Conservation (phyloP, 2,329 filamentous ascomycete species). For the Lojkania enalia region DNA sequence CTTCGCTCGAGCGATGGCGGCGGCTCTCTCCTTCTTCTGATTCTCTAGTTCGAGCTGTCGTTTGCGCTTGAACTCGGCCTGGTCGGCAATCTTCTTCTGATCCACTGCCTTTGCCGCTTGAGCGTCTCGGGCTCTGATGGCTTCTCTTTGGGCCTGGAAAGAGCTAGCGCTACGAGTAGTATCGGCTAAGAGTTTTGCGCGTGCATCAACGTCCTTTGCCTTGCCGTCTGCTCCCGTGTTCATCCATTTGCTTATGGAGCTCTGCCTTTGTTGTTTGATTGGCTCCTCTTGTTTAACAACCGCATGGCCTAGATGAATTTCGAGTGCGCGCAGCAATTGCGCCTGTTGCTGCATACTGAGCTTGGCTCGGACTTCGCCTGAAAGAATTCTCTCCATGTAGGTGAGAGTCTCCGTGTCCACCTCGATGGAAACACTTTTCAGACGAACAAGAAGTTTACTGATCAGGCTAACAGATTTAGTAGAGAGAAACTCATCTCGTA, state of each 20-base stretch:
- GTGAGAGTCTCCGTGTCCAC: slow-evolving; percentile 63
- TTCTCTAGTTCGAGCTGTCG: slow-evolving; percentile 76
- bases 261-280: slow-evolving; percentile 44
- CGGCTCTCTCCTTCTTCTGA: slow-evolving; percentile 71
- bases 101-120: slow-evolving; percentile 23
- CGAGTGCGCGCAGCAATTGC: slow-evolving; percentile 69
- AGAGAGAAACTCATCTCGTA: slow-evolving; percentile 85
- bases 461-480: slow-evolving; percentile 80
- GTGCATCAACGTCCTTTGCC: slow-evolving; percentile 31
- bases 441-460: slow-evolving; percentile 77
- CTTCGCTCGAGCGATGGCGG: slow-evolving; percentile 70
- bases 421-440: slow-evolving; percentile 76
- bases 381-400: slow-evolving; percentile 69
- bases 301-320: slow-evolving; percentile 52
- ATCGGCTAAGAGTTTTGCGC: slow-evolving; percentile 34
- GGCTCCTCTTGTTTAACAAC: slow-evolving; percentile 39
- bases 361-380: slow-evolving; percentile 72
- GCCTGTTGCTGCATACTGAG: slow-evolving; percentile 81
- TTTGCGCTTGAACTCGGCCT: slow-evolving; percentile 67
- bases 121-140: slow-evolving; percentile 24
- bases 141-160: slow-evolving; percentile 34
- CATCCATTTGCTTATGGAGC: slow-evolving; percentile 46
- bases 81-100: slow-evolving; percentile 30
- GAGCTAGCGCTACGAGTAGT: slow-evolving; percentile 32
- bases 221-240: slow-evolving; percentile 34